These are phyloP conservation scores for Penicillium fuscoglaucum DNA, from an alignment of 2,329 filamentous ascomycete species.

Conservation along the genomic window DNA sequence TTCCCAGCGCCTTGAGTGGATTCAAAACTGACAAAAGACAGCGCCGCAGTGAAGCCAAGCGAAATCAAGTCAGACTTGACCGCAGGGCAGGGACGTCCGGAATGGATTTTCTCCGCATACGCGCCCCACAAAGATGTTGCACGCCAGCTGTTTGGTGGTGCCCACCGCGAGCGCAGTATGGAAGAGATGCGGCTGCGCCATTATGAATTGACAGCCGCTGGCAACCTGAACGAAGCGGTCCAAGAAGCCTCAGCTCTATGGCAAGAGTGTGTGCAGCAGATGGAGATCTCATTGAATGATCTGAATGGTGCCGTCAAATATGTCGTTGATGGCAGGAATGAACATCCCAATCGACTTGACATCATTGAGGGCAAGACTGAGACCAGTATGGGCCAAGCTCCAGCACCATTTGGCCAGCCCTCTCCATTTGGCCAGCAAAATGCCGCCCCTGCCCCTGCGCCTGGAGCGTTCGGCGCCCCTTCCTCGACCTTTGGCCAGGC, in stretches of 20 bases:
- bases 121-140: conserved; percentile 75
- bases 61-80: conserved; percentile 67
- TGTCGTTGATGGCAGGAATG: conserved; percentile 63
- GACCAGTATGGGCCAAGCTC: conserved; percentile 16
- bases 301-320: conserved; percentile 71
- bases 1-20: conserved; percentile 1
- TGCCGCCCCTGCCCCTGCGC: conserved; percentile 2
- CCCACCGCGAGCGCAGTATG: conserved; percentile 76
- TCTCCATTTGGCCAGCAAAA: conserved; percentile 31
- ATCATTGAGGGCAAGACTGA: conserved; percentile 37
- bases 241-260: conserved; percentile 58
- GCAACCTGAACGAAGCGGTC: conserved; percentile 58
- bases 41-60: conserved; percentile 58
- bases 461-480: conserved; percentile 21
- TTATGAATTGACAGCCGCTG: conserved; percentile 64
- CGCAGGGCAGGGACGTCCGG: conserved; percentile 62
- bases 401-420: conserved; percentile 24
- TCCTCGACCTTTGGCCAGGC: conserved; percentile 25
- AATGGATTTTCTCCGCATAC: conserved; percentile 86
- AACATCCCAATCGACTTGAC: conserved; percentile 74
- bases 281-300: conserved; percentile 68
- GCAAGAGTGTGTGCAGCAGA: conserved; percentile 67
- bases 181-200: conserved; percentile 79
- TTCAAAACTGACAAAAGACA: conserved; percentile 31
- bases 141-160: conserved; percentile 79